Evolutionary conservation across 2,329 filamentous ascomycete genomes (phyloP), one percentile per base, ranked within the genome.

Genomic region (Fusarium penzigii): DNA sequence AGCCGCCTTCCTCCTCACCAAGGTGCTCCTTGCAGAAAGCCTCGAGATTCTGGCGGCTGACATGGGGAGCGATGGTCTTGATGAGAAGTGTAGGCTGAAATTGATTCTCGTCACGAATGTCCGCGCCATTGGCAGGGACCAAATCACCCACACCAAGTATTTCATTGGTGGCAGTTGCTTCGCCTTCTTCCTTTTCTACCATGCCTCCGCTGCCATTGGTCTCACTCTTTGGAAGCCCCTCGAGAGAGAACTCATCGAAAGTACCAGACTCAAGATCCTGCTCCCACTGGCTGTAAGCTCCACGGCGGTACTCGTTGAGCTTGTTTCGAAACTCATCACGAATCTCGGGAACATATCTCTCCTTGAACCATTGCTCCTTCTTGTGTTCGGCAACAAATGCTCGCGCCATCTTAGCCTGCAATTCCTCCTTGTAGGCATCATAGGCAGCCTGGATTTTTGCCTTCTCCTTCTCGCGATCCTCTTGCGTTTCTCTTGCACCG

Each of bases 1-100:
- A 97, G 3, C 93, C 93, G 47, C 92, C 92, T 58, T 94, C 88
- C 43, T 87, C 88, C 65, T 97, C 92, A 13, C 93, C 92, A 5
- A 97, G 82, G 68, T 97, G 89, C 70, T 97, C 92, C 68, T 92
- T 94, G 73, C 92, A 96, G 66, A 97, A 97, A 3, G 86, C 86
- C 71, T 99, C 94, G 17, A 99, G 83, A 65, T 97, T 97, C 45
- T 89, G 86, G 39, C 94, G 89, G 65, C 91, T 96, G 57, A 99
- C 94, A 53, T 95, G 96, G 8, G 94, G 94, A 5, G 94, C 93
- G 66, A 99, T 92, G 0, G 94, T 99, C 77, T 99, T 99, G 79
- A 99, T 97, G 43, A 99, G 83, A 16, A 99, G 80, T 0, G 95
- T 96, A 13, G 94, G 94, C 70, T 96, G 91, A 60, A 88, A 86